Base-by-base conservation (phyloP, 257 asterid species). In the Asclepias syriaca region DNA sequence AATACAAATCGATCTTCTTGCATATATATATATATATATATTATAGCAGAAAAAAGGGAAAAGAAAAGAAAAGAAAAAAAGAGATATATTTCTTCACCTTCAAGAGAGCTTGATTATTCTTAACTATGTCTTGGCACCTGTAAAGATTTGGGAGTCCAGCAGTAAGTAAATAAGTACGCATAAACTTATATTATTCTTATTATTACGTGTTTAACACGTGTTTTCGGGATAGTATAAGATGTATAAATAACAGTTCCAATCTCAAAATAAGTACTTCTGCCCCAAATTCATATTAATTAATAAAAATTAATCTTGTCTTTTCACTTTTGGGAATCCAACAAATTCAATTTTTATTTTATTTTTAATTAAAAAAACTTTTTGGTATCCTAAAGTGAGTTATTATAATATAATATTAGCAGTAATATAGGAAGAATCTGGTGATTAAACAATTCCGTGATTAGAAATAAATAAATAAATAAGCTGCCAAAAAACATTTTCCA, bases 401-500 rank as follows among this genome's bases (percentile, higher is more conserved):
- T 64, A 64, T 16, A 61, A 18, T 32, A 56, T 56, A 60, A n/a
- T 56, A 60, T 0, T 34, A 34, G 39, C 2, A 34, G 39, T 34
- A 34, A 34, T 56, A 56, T 43, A 43, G 48, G 48, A 43, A 60
- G 66, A 60, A 60, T 58, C 65, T 24, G 2, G 6, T 27, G 43
- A 60, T 27, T 60, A 60, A 16, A 64, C 39, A 34, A 34, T 29
- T 29, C 34, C 34, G 34, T 29, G 3, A 29, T 29, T 29, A 29
- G 0, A 29, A 1, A 29, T 29, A 29, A 29, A 29, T 34, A 34
- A 64, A 64, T 37, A 64, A 37, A 37, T 34, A 64, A 34, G 27
- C 68, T 16, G 50, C 50, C 68, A 61, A 61, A 64, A 64, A 64
- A 18, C 48, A 34, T 32, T 64, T 64, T 19, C 68, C 68, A 37